Evolutionary conservation across 768 basidiomycete species (phyloP), one percentile per base, ranked within the genome.

Genomic region (Lactifluus piperatus): DNA sequence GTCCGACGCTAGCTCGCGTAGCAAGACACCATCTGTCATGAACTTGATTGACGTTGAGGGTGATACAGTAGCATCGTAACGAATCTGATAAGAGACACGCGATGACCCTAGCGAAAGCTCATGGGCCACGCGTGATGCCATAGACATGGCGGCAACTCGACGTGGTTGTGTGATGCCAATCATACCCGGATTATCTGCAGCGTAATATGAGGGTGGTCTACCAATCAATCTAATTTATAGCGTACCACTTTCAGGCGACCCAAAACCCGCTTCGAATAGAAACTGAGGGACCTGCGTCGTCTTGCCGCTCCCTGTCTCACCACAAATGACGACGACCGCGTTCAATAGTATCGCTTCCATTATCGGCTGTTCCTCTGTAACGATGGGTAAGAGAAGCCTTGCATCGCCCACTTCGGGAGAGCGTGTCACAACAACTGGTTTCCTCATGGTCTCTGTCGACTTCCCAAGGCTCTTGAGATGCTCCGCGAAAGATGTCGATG

Each of bases 271-370:
- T 71, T 99, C 97, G 61, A 87, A 97, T n/a, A 99, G 77, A 73
- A 98, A 97, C 70, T 98, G 97, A 11, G 97, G 97, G 7, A 98
- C 85, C 71, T 98, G 97, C 0, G 97, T 99, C 1, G 97, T 98
- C 75, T 98, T 99, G 47, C 97, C 97, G 68, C 91, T 94, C 50
- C 97, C 97, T 16, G 97, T 99, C 76, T 99, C 95, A 71, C 97
- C 86, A 61, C 85, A 87, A 45, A 97, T 85, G 57, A 94, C 80
- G 29, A 93, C 86, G 6, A 95, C 88, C 0, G 88, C 83, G 69
- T 98, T 84, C 36, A 97, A 75, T 54, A 91, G 71, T 46, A 99
- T 83, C 5, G 92, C 82, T 68, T 95, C 94, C 84, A 98, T 88
- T 55, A 99, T 92, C 2, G 83, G 79, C 67, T 98, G 94, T 67